Evolutionary conservation across 352 stramenopile genomes (phyloP).

Genomic region (Phytopythium sindhum): DNA sequence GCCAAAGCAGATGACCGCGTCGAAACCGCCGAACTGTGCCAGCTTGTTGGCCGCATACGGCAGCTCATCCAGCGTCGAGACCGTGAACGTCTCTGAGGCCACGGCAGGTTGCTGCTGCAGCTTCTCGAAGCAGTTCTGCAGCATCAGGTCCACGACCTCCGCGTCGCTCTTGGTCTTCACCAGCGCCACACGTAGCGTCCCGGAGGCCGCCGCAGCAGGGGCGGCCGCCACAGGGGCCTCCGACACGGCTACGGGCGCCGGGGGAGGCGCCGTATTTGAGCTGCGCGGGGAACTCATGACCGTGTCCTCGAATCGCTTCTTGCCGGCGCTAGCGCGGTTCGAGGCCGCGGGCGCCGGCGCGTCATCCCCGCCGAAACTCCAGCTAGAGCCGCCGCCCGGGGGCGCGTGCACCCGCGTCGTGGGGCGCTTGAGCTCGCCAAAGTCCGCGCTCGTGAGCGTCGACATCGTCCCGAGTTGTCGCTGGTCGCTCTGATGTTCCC

Average conservation of each 20-base stretch:
- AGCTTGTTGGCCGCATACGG: conserved; percentile 85
- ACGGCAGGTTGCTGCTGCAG: conserved; percentile 14
- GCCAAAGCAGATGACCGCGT: conserved; percentile 74
- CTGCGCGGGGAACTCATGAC: conserved; percentile 38
- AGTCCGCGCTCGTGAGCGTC: conserved; percentile 79
- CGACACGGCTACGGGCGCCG: conserved; percentile 14
- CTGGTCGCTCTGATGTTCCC: neutral
- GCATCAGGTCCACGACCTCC: conserved; percentile 63
- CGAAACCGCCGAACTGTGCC: conserved; percentile 56
- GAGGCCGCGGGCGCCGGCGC: conserved; percentile 8
- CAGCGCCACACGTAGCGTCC: conserved; percentile 50
- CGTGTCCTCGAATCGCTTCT: conserved; percentile 26
- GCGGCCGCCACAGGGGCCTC: conserved; percentile 8
- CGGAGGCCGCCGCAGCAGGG: conserved; percentile 1
- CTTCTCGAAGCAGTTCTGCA: conserved; percentile 64
- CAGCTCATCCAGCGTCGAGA: conserved; percentile 66
- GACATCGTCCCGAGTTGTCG: conserved; percentile 44
- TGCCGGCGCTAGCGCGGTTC: conserved; percentile 13
- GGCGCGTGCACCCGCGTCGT: conserved; percentile 80
- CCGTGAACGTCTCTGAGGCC: conserved; percentile 54
- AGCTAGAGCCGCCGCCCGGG: conserved; percentile 75
- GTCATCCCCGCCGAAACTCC: conserved; percentile 60
- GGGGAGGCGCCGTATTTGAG: conserved; percentile 12
- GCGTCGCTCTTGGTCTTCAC: conserved; percentile 76
- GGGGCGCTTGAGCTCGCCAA: conserved; percentile 80